A percentile compares a stretch with the other conserved stretches of the same genome.
These are phyloP conservation scores for Earliella scabrosa DNA, from an alignment of 1,284 basidiomycete species.

Conservation along the genomic window DNA sequence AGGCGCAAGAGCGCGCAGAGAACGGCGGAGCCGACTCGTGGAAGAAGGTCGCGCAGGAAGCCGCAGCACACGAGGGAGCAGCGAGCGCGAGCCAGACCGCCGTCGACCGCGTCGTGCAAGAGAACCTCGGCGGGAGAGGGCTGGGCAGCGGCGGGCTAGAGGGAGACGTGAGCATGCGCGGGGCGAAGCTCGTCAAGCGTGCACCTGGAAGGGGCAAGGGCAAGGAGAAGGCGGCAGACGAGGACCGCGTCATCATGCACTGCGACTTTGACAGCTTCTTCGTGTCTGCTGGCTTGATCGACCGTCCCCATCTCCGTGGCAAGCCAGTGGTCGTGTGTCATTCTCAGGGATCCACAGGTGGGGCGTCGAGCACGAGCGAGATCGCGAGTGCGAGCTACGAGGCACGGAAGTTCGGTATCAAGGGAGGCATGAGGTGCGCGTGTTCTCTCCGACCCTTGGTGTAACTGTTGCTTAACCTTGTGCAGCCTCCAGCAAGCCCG, in stretches of 20 bases:
- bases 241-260: conserved; percentile 84
- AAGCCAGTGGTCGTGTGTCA: conserved; percentile 96
- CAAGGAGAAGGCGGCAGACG: conserved; percentile 43
- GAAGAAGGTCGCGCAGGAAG: neutral
- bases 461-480: neutral
- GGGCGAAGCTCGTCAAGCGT: conserved; percentile 54
- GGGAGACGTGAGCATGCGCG: conserved; percentile 60
- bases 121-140: conserved; percentile 31
- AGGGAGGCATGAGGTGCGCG: conserved; percentile 87
- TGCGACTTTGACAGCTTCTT: conserved; percentile 99
- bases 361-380: conserved; percentile 84
- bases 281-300: conserved; percentile 85
- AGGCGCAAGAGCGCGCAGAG: conserved; percentile 78
- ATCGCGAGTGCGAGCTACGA: conserved; percentile 96
- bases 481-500: conserved; percentile 82
- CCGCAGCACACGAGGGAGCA: neutral
- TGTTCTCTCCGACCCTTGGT: conserved; percentile 20
- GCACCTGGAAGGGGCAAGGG: conserved; percentile 62
- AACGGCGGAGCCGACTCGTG: conserved; percentile 35
- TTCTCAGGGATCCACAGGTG: conserved; percentile 76
- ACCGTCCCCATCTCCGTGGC: conserved; percentile 78
- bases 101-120: conserved; percentile 28
- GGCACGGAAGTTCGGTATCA: conserved; percentile 85
- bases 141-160: conserved; percentile 12
- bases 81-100: conserved; percentile 34